These are phyloP conservation scores for Mucor circinelloides DNA, from an alignment of 371 early-diverging fungal species.

Conservation along the genomic window DNA sequence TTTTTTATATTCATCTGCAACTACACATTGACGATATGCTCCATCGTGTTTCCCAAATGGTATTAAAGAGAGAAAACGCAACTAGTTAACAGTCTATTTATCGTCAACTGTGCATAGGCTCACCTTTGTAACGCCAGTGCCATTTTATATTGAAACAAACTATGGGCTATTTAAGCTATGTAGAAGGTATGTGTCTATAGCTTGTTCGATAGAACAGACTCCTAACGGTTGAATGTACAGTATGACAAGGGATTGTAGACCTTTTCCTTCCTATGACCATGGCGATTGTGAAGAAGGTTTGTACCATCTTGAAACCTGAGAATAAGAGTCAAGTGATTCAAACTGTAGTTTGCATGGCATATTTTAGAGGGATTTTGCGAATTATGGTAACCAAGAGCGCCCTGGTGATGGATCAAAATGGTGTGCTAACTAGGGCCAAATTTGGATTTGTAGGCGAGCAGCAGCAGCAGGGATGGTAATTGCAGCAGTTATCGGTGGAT, in stretches of 20 bases:
- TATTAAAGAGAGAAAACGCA: slow-evolving; percentile 6
- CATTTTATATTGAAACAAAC: slow-evolving; percentile 51
- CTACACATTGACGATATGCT: slow-evolving; percentile 38
- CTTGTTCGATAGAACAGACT: neutral
- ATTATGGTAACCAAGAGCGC: slow-evolving; percentile 33
- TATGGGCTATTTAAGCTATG: slow-evolving; percentile 49
- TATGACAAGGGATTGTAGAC: slow-evolving; percentile 44
- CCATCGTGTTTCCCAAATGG: slow-evolving; percentile 50
- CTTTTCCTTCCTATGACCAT: slow-evolving; percentile 46
- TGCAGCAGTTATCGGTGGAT: slow-evolving; percentile 42
- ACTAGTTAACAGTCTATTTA: neutral
- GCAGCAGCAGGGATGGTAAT: slow-evolving; percentile 49
- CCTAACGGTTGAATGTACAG: slow-evolving; percentile 6
- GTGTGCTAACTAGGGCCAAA: neutral
- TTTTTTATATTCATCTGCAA: slow-evolving; percentile 47
- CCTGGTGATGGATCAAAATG: neutral
- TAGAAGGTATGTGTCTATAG: slow-evolving; percentile 28
- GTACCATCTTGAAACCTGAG: neutral
- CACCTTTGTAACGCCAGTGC: slow-evolving; percentile 47
- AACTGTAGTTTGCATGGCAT: neutral
- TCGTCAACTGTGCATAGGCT: slow-evolving; percentile 22
- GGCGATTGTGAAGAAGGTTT: slow-evolving; percentile 54
- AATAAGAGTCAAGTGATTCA: neutral
- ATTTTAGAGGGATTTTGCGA: slow-evolving; percentile 52
- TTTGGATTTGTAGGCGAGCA: slow-evolving; percentile 31